phyloP scores from a whole-genome alignment of 2,329 filamentous ascomycete genomes.

The Epichloe elymi region DNA sequence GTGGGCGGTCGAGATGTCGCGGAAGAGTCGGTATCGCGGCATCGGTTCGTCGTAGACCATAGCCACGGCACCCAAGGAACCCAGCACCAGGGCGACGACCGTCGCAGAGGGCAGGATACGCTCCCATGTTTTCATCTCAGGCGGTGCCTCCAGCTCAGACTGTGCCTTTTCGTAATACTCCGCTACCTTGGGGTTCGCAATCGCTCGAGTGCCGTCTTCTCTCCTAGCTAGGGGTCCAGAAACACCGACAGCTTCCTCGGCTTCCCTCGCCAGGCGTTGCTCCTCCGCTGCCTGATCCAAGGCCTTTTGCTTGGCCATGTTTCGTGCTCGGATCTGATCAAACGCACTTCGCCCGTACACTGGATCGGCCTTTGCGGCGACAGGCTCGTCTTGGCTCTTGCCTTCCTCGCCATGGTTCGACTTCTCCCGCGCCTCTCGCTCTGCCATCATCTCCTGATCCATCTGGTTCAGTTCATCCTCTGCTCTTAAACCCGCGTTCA shows the following conservation, averaged over 20 bases:
- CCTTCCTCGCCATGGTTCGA: conserved; percentile 12
- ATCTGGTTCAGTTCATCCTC: conserved; percentile 47
- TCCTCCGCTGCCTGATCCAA: conserved; percentile 30
- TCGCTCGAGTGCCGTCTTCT: conserved; percentile 23
- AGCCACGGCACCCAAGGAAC: conserved; percentile 29
- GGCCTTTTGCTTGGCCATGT: conserved; percentile 36
- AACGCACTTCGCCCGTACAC: conserved; percentile 45
- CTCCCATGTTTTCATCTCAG: conserved; percentile 35
- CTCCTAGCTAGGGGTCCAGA: conserved; percentile 30
- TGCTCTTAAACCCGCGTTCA: conserved; percentile 46
- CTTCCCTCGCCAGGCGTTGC: conserved; percentile 27
- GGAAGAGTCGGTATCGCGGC: conserved; percentile 38
- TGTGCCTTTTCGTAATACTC: conserved; percentile 32
- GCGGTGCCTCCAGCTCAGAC: conserved; percentile 37
- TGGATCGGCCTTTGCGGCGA: conserved; percentile 24
- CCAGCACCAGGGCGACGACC: conserved; percentile 31
- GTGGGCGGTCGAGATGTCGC: conserved; percentile 46
- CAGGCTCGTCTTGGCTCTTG: conserved; percentile 8
- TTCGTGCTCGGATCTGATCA: conserved; percentile 42
- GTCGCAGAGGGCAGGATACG: conserved; percentile 42
- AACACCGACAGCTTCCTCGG: conserved; percentile 20
- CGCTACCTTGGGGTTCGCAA: conserved; percentile 24
- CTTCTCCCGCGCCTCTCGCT: conserved; percentile 11
- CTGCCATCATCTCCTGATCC: conserved; percentile 24
- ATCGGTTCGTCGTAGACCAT: conserved; percentile 41